Conservation (phyloP, 1,139 yeast genomes). For the Nakaseomyces uthaithaninus region DNA sequence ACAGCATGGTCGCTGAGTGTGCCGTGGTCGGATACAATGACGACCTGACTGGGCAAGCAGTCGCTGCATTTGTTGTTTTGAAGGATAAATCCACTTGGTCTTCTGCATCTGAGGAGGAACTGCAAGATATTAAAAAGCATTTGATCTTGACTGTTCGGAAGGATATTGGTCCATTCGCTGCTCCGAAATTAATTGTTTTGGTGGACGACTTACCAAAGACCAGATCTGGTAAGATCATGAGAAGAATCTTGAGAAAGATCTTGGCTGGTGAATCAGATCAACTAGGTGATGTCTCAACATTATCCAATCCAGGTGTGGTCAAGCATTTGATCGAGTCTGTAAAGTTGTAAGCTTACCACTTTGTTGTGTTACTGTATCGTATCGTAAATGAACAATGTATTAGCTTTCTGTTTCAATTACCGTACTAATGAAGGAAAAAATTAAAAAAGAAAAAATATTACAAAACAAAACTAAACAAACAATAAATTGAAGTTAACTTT, state of each 20-base stretch:
- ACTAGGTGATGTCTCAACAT: conserved; percentile 70
- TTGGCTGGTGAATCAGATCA: conserved; percentile 73
- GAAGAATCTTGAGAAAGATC: conserved; percentile 71
- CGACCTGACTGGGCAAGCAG: conserved; percentile 77
- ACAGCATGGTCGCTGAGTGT: conserved; percentile 60
- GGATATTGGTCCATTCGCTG: conserved; percentile 80
- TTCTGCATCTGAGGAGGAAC: conserved; percentile 37
- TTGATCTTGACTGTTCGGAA: conserved; percentile 64
- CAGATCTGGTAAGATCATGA: conserved; percentile 77
- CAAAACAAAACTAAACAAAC: too few relatives aligned
- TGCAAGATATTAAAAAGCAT: conserved; percentile 56
- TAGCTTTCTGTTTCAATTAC: too few relatives aligned
- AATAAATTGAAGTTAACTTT: too few relatives aligned
- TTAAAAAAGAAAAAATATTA: too few relatives aligned
- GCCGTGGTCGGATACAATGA: conserved; percentile 79
- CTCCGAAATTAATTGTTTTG: conserved; percentile 62
- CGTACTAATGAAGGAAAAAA: too few relatives aligned
- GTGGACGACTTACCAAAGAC: conserved; percentile 79
- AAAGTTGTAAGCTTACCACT: too few relatives aligned
- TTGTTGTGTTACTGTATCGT: too few relatives aligned
- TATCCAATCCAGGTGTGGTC: conserved; percentile 65
- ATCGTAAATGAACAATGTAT: too few relatives aligned
- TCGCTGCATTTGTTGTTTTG: conserved; percentile 69
- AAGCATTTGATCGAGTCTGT: conserved; percentile 57
- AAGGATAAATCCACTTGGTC: conserved; percentile 38